Conservation (phyloP, 2,329 filamentous ascomycete genomes). For the Mollisiaceae sp. region DNA sequence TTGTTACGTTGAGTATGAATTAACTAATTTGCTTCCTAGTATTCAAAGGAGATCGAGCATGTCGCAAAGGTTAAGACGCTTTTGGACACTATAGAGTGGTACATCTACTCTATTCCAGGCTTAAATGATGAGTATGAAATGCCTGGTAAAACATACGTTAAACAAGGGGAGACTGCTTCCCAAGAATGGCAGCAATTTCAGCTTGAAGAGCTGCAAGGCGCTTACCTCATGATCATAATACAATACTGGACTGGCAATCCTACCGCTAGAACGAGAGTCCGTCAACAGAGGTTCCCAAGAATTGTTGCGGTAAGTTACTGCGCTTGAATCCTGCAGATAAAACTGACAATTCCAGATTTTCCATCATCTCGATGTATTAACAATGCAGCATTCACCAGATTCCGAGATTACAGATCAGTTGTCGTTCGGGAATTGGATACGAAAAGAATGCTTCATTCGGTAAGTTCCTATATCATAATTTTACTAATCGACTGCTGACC, state of each 20-base stretch:
- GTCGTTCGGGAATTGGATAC: constrained; percentile 39
- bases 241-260: constrained; percentile 42
- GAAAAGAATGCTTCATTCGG: constrained; percentile 40
- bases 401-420: constrained; percentile 36
- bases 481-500: background rate
- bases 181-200: constrained; percentile 41
- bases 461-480: constrained; percentile 15
- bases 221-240: constrained; percentile 41
- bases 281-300: constrained; percentile 39
- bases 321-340: background rate
- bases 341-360: constrained; percentile 35
- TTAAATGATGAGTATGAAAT: constrained; percentile 40
- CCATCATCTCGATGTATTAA: constrained; percentile 35
- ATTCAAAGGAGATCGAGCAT: constrained; percentile 35
- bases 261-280: constrained; percentile 37
- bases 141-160: constrained; percentile 36
- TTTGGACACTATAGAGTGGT: constrained; percentile 38
- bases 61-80: constrained; percentile 34
- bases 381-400: constrained; percentile 34
- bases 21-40: constrained; percentile 29
- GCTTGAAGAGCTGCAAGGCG: constrained; percentile 42
- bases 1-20: background rate
- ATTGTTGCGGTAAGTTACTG: constrained; percentile 36
- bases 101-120: constrained; percentile 38
- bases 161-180: constrained; percentile 31